These are phyloP conservation scores for Microglena sp. DNA, from an alignment of 139 green algal species.

Conservation along the genomic window DNA sequence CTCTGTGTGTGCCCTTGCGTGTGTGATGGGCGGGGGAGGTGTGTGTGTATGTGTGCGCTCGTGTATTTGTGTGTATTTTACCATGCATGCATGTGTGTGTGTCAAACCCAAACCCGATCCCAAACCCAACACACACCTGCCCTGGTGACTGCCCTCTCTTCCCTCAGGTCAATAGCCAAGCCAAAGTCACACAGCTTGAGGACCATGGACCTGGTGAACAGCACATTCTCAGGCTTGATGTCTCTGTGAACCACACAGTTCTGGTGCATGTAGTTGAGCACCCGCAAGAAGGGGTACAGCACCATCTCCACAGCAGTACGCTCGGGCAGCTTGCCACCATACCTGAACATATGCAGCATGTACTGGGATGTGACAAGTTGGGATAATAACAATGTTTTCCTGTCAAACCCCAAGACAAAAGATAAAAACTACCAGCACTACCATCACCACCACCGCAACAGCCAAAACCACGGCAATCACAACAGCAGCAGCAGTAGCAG, in stretches of 20 bases:
- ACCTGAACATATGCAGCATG: constrained; percentile 14
- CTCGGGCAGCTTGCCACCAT: constrained; percentile 33
- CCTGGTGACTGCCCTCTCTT: constrained; percentile 48
- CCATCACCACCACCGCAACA: neutral
- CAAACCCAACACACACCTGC: constrained; percentile 30
- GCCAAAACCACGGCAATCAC: too few relatives aligned
- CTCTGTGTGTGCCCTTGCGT: too few relatives aligned
- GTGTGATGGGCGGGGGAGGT: too few relatives aligned
- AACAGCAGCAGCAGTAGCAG: too few relatives aligned
- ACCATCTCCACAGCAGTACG: constrained; percentile 35
- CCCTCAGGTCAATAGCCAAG: constrained; percentile 44
- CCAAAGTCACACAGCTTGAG: constrained; percentile 49
- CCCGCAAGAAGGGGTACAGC: constrained; percentile 28
- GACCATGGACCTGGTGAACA: constrained; percentile 27
- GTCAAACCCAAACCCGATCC: neutral
- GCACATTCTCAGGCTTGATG: constrained; percentile 32
- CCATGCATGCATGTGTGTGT: neutral
- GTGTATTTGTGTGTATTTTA: too few relatives aligned
- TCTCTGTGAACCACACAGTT: constrained; percentile 23
- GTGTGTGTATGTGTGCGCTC: neutral
- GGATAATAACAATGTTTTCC: neutral
- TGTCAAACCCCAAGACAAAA: neutral
- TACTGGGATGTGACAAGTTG: neutral
- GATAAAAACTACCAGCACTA: constrained; percentile 2
- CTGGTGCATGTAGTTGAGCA: constrained; percentile 30